phyloP scores from a whole-genome alignment of 306 rosid species.

The Ziziphus jujuba region DNA sequence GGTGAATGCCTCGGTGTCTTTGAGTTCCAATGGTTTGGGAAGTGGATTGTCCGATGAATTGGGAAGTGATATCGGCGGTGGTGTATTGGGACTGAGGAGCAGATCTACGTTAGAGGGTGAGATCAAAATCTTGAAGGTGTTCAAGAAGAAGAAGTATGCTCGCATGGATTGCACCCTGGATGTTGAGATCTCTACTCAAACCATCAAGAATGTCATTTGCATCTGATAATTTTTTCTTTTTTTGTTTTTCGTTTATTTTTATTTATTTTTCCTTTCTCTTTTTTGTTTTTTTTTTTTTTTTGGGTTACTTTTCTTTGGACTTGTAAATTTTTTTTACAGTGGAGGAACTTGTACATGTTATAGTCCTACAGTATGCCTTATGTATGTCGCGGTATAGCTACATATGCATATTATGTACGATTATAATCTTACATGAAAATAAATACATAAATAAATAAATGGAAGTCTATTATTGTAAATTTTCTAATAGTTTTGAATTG shows the following conservation, averaged over 20 bases:
- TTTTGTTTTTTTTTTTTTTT: background rate
- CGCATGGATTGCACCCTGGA: constrained; percentile 31
- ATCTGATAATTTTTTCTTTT: too few relatives aligned
- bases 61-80: constrained; percentile 22
- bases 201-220: constrained; percentile 29
- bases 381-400: too few relatives aligned
- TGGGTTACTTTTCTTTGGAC: too few relatives aligned
- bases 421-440: too few relatives aligned
- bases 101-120: constrained; percentile 27
- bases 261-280: background rate
- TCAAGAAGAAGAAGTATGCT: constrained; percentile 36
- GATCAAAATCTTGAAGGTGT: constrained; percentile 23
- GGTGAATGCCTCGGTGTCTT: background rate
- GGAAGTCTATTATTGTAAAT: too few relatives aligned
- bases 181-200: constrained; percentile 10
- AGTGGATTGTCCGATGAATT: constrained; percentile 7
- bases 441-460: too few relatives aligned
- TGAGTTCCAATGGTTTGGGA: constrained; percentile 13
- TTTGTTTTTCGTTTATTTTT: too few relatives aligned
- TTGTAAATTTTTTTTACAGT: too few relatives aligned
- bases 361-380: too few relatives aligned
- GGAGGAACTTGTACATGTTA: too few relatives aligned
- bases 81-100: constrained; percentile 14
- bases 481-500: too few relatives aligned
- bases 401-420: too few relatives aligned